Percentiles rank a stretch among this genome's conserved stretches.
phyloP scores from a whole-genome alignment of 1,284 basidiomycete species.

The Rhodotorula sp. region DNA sequence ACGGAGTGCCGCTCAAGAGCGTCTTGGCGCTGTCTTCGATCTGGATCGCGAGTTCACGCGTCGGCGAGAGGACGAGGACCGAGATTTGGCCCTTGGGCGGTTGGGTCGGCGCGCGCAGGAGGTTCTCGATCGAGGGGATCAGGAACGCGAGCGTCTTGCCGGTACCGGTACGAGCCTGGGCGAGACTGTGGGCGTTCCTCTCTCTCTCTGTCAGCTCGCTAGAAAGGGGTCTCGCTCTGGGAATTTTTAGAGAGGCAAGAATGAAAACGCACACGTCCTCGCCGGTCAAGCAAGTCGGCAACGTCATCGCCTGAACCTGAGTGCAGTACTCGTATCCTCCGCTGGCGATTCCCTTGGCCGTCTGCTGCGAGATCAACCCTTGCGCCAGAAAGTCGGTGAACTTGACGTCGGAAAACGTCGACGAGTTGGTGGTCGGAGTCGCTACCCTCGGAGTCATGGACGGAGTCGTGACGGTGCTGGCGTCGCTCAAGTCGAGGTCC shows the following conservation, averaged over 20 bases:
- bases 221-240: no score
- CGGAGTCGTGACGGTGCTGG: constrained; percentile 20
- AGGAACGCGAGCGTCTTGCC: constrained; percentile 98
- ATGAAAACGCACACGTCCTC: constrained; percentile 48
- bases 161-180: constrained; percentile 88
- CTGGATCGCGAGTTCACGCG: constrained; percentile 93
- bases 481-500: neutral
- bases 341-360: constrained; percentile 7
- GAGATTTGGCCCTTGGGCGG: constrained; percentile 38
- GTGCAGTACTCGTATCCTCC: constrained; percentile 46
- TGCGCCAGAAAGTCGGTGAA: constrained; percentile 19
- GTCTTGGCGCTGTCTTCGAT: constrained; percentile 93
- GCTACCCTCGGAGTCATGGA: constrained; percentile 14
- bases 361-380: constrained; percentile 24
- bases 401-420: constrained; percentile 16
- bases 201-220: neutral
- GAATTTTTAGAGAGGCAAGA: neutral
- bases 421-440: constrained; percentile 11
- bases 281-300: constrained; percentile 52
- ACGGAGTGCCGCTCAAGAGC: constrained; percentile 51
- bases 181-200: constrained; percentile 60
- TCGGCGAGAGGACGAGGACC: constrained; percentile 83
- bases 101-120: constrained; percentile 52
- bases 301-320: constrained; percentile 55
- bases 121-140: constrained; percentile 87